Evolutionary conservation across 129 eudicot species (phyloP), one percentile per base, ranked within the genome.

Genomic region (Saussurea involucrata): DNA sequence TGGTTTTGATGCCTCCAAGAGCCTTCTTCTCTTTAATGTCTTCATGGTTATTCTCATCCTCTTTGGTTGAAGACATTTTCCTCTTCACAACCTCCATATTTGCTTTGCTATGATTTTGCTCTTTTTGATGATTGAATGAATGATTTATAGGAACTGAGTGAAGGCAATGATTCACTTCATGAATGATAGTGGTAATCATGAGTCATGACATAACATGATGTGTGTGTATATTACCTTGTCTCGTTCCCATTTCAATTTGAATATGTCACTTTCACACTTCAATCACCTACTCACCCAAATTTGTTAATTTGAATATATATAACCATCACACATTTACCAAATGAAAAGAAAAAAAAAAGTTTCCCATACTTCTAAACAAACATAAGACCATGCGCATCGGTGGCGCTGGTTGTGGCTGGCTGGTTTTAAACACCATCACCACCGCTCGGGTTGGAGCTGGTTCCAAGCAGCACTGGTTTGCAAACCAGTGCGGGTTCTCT

Each of bases 1-100:
- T 92, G 72, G 99, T 95, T 86, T 73, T 90, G 49, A 95, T 83
- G 29, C 99, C 99, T 64, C 99, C 99, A 63, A 80, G 87, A 86
- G 78, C 74, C 78, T 75, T 90, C 63, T 74, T 66, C 68, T 72
- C 81, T 44, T 77, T 73, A 53, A 25, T 72, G 17, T 77, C 74
- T 77, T 72, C 82, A 81, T 53, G 27, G 20, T 83, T 70, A 17
- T n/a, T 42, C 73, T 83, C 79, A 44, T 76, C 78, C 44, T 81
- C 80, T 65, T 82, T 76, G 34, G 34, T 76, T 49, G 64, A 22
- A 55, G 80, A 71, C 85, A 82, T 82, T 66, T 67, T 75, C 53
- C 58, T 83, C 31, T 73, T 77, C 71, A 77, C 81, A n/a, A 37
- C 18, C 77, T 80, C 79, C 73, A 57, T 22, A 42, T 66, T 63